Evolutionary conservation across 2,329 filamentous ascomycete genomes (phyloP), one percentile per base, ranked within the genome.

Genomic region (Cercospora berteroae): DNA sequence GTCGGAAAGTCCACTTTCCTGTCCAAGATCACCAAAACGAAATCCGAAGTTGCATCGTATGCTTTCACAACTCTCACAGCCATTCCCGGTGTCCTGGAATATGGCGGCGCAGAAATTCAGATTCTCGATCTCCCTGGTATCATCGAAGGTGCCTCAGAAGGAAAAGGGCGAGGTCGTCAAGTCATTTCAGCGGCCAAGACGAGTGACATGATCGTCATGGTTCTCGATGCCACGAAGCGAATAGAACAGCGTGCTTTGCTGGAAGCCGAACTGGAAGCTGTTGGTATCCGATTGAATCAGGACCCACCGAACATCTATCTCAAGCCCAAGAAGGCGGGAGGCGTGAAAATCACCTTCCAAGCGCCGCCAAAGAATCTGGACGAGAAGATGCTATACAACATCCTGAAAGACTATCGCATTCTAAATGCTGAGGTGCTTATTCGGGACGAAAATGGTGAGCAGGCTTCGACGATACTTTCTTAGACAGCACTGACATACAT

Each of bases 171-270:
- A 83, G 95, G 95, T 71, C 86, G 95, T 73, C 95, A 99, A 81
- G 95, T 99, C 70, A 99, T 99, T 76, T 96, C 92, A 65, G 95
- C 96, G 1, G 95, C 96, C 62, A 99, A 99, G 88, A 98, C 94
- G 36, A 97, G 94, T 81, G 95, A 99, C 78, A 81, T 99, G 79
- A 94, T 99, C 74, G 85, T 98, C 71, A 99, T 99, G 96, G 86
- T 99, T 25, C 84, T 99, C 57, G 95, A 99, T 79, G 95, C 95
- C 6, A 99, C 96, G 12, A 99, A 99, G 81, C 90, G 92, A 76
- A 93, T 93, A 0, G 95, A 99, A 80, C 96, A 99, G 81, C 87
- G 95, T 68, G 89, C 92, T 2, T 81, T 97, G 29, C 83, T 99
- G 8, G 96, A 99, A 81, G 91, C 91, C 0, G 95, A 99, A 80